phyloP scores from a whole-genome alignment of 106 monocot species.

The Ottelia alismoides region DNA sequence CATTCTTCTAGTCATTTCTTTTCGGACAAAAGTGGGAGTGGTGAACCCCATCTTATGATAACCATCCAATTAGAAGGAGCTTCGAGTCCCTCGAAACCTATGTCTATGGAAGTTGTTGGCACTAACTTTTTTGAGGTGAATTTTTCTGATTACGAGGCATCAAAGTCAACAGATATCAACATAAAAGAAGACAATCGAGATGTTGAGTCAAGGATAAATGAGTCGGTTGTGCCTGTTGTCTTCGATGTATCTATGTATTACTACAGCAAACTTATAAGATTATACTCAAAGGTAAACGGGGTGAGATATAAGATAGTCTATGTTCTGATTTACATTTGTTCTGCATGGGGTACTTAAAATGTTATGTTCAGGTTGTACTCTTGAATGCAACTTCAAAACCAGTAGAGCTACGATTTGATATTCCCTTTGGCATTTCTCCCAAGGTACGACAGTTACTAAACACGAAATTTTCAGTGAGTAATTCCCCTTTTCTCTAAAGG shows the following conservation, averaged over 20 bases:
- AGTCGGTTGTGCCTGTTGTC: constrained; percentile 74
- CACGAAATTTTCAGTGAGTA: no score
- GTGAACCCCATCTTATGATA: constrained; percentile 72
- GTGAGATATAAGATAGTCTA: no score
- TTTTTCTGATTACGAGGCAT: constrained; percentile 64
- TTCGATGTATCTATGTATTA: constrained; percentile 88
- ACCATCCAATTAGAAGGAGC: constrained; percentile 88
- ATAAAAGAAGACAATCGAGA: no score
- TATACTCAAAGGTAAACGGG: constrained; percentile 82
- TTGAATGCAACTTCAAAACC: constrained; percentile 70
- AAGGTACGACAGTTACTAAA: no score
- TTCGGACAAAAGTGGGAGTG: constrained; percentile 36
- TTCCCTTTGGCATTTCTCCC: constrained; percentile 92
- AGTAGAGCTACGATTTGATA: constrained; percentile 86
- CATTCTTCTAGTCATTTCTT: constrained; percentile 63
- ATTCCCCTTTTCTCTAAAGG: no score
- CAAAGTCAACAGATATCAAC: no score
- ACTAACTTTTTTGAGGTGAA: constrained; percentile 72
- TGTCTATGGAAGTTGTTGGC: constrained; percentile 95
- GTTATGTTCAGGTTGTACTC: constrained; percentile 53
- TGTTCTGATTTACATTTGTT: no score
- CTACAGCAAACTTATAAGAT: constrained; percentile 77
- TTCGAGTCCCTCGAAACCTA: constrained; percentile 60
- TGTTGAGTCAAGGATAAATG: constrained; percentile 6
- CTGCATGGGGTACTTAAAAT: no score